phyloP scores from a whole-genome alignment of 1,139 yeast species.

The Kazachstania sp. region DNA sequence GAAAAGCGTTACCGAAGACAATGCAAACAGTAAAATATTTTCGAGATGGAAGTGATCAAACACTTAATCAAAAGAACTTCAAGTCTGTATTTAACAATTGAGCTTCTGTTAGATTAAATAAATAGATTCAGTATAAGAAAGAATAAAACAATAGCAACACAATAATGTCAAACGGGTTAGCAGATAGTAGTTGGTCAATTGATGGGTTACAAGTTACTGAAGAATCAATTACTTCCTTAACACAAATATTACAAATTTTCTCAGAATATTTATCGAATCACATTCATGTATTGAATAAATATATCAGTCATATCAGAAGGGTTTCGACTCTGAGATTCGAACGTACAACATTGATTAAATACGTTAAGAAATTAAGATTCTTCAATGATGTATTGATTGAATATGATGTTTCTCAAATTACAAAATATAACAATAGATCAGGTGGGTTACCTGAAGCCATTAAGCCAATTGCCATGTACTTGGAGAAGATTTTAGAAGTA shows the following conservation, averaged over 20 bases:
- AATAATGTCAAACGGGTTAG: slow-evolving; percentile 1
- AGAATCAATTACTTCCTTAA: slow-evolving; percentile 7
- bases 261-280: slow-evolving; percentile 25
- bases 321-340: slow-evolving; percentile 27
- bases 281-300: slow-evolving; percentile 27
- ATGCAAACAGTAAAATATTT: no score
- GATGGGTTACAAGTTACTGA: slow-evolving; percentile 7
- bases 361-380: slow-evolving; percentile 30
- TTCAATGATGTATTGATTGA: slow-evolving; percentile 22
- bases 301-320: slow-evolving; percentile 26
- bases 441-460: slow-evolving; percentile 8
- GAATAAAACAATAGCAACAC: background rate
- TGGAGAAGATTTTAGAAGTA: slow-evolving; percentile 24
- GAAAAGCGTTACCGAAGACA: no score
- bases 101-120: no score
- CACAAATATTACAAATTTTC: slow-evolving; percentile 12
- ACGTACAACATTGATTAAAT: slow-evolving; percentile 29
- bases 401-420: slow-evolving; percentile 8
- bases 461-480: slow-evolving; percentile 19
- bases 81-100: background rate
- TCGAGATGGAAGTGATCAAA: no score
- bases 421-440: slow-evolving; percentile 4
- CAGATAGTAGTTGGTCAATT: slow-evolving; percentile 4
- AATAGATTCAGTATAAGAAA: no score
- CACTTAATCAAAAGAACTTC: no score